phyloP scores from a whole-genome alignment of 495 filamentous ascomycete species.

The Aspergillus heteromorphus region DNA sequence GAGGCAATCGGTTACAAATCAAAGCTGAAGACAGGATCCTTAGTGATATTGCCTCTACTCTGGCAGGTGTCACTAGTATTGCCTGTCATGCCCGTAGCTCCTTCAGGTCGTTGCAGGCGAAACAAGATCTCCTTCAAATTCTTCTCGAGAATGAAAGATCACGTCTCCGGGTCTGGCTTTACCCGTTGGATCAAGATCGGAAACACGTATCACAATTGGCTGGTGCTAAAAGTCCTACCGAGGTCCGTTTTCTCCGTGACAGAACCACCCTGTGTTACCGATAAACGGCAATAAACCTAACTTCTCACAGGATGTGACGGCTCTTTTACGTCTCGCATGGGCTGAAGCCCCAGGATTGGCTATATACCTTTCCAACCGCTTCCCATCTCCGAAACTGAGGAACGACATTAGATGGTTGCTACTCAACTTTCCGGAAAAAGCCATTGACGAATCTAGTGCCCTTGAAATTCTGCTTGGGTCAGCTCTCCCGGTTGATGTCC shows the following conservation, averaged over 20 bases:
- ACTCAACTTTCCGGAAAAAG: slow-evolving; percentile 76
- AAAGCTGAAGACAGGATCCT: slow-evolving; percentile 87
- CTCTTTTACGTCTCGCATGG: slow-evolving; percentile 79
- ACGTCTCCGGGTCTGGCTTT: slow-evolving; percentile 84
- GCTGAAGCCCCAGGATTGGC: slow-evolving; percentile 73
- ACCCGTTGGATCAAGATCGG: slow-evolving; percentile 66
- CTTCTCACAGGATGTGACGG: slow-evolving; percentile 30
- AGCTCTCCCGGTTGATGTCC: slow-evolving; percentile 69
- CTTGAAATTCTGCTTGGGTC: slow-evolving; percentile 75
- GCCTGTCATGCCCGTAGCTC: slow-evolving; percentile 48
- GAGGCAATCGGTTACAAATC: slow-evolving; percentile 85
- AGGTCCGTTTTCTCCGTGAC: slow-evolving; percentile 20
- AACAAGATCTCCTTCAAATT: slow-evolving; percentile 71
- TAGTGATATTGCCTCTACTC: slow-evolving; percentile 61
- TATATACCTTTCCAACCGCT: slow-evolving; percentile 73
- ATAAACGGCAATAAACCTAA: slow-evolving; percentile 1
- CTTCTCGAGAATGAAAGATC: slow-evolving; percentile 81
- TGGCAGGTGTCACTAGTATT: slow-evolving; percentile 53
- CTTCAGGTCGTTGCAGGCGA: slow-evolving; percentile 62
- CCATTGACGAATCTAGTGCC: slow-evolving; percentile 69
- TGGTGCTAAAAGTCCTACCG: slow-evolving; percentile 26
- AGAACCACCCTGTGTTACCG: too few relatives aligned
- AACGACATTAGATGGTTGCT: slow-evolving; percentile 73
- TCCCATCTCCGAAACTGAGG: slow-evolving; percentile 65
- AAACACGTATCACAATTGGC: slow-evolving; percentile 44